These are phyloP conservation scores for Heteromeles arbutifolia DNA, from an alignment of 306 rosid genomes.

Conservation along the genomic window DNA sequence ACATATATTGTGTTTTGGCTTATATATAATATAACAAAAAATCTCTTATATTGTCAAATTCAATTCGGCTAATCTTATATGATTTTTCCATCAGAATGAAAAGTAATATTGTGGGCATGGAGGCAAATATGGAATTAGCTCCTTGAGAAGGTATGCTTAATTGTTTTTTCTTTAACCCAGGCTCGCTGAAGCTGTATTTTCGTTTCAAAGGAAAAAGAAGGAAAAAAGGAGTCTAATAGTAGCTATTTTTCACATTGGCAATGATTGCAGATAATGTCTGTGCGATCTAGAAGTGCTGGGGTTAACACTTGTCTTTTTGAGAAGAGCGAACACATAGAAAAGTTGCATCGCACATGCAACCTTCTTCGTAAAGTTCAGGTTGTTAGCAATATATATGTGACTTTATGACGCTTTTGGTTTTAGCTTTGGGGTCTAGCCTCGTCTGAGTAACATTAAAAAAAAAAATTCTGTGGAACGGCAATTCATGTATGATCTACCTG, in stretches of 20 bases:
- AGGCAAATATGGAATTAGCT: constrained; percentile 84
- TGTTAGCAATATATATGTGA: background rate
- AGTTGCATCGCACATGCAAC: constrained; percentile 71
- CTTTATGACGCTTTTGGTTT: background rate
- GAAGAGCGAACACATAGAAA: constrained; percentile 86
- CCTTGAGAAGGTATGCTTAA: constrained; percentile 54
- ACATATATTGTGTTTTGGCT: background rate
- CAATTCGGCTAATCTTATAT: background rate
- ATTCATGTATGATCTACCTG: constrained; percentile 95
- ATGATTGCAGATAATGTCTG: constrained; percentile 72
- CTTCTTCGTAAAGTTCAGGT: constrained; percentile 97
- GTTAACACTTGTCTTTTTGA: constrained; percentile 78
- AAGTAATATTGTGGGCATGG: constrained; percentile 90
- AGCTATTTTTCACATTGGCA: background rate
- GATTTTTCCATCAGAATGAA: constrained; percentile 58
- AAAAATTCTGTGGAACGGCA: constrained; percentile 34
- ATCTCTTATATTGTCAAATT: background rate
- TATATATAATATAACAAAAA: background rate
- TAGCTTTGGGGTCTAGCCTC: background rate
- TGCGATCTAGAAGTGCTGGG: constrained; percentile 83
- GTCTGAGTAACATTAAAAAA: constrained; percentile 12
- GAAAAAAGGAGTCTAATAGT: constrained; percentile 7
- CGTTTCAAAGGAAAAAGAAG: background rate
- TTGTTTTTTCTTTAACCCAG: background rate
- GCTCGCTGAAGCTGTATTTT: background rate